Base-by-base conservation (phyloP, 2,329 filamentous ascomycete genomes). In the Chaetomium strumarium region DNA sequence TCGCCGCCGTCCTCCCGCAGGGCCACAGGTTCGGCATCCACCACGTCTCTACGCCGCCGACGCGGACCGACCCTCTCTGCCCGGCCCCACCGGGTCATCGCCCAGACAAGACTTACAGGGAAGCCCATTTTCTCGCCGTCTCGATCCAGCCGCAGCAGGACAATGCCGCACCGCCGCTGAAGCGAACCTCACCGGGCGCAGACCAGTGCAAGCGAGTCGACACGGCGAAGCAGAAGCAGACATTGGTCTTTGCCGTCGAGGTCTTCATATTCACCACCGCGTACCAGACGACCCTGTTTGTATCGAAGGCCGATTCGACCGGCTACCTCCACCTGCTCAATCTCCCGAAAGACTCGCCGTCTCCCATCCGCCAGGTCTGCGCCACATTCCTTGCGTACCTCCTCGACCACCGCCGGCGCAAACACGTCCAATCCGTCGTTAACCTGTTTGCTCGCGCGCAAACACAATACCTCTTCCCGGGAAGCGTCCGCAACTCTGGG, bases 221-320 rank as follows among this genome's bases (percentile, higher is more conserved):
- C 46, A 39, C 47, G 34, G 61, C 62, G 5, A 68, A 65, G 16
- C 76, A 83, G 56, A 68, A 65, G 16, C 76, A 83, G 56, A 77
- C 95, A 1, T 72, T 96, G 7, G 77, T 92, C 9, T 84, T 95
- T 53, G 92, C 87, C 14, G 78, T 99, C 57, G 93, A 99, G 67
- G 77, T 96, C 47, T 78, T 93, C 62, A 80, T 99, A 55, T 99
- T 95, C 70, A 87, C 84, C 0, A 96, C 91, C 0, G 79, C 81
- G 42, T 79, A 81, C 61, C 80, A 90, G 20, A 95, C 87, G 1
- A 96, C 88, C 4, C 79, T 97, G 49, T 99, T 99, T 67, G 86
- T 99, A 20, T 92, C 91, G 58, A 99, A 99, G 70, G 93, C 93
- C 45, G 93, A 99, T 71, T 96, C 93, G 10, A 96, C 92, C 0